These are phyloP conservation scores for Candida frijolesensis DNA, from an alignment of 1,139 yeast species.

Conservation along the genomic window DNA sequence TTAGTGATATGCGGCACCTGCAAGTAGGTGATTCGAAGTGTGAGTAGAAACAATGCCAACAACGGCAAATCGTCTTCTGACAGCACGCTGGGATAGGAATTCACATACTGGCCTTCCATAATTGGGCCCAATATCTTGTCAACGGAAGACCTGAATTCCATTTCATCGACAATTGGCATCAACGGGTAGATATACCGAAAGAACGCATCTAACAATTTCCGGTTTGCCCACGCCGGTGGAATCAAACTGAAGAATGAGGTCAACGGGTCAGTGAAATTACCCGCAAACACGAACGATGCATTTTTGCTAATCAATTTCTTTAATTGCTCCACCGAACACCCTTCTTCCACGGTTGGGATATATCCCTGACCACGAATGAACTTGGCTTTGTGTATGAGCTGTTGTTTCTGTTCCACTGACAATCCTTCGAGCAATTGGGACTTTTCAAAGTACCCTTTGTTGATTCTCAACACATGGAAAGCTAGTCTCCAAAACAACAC, in stretches of 20 bases:
- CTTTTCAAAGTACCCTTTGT: conserved; percentile 5
- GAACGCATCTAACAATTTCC: conserved; percentile 23
- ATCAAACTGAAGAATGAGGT: conserved; percentile 13
- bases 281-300: conserved; percentile 6
- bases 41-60: conserved; percentile 26
- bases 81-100: conserved; percentile 22
- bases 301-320: conserved; percentile 7
- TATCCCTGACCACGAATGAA: conserved; percentile 10
- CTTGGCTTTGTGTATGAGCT: conserved; percentile 8
- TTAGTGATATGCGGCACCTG: conserved; percentile 21
- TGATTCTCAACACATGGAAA: background rate
- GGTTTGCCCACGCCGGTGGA: conserved; percentile 14
- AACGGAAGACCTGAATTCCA: conserved; percentile 22
- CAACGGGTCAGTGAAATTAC: conserved; percentile 12
- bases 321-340: conserved; percentile 1
- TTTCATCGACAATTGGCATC: conserved; percentile 51
- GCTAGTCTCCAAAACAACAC: conserved; percentile 17
- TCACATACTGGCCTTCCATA: conserved; percentile 18
- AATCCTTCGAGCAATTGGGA: conserved; percentile 10
- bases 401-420: background rate
- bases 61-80: conserved; percentile 29
- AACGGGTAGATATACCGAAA: conserved; percentile 46
- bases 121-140: conserved; percentile 17
- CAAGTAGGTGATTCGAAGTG: conserved; percentile 31
- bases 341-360: conserved; percentile 12